A percentile compares a stretch with the other conserved stretches of the same genome.
These are phyloP conservation scores for Gillenia trifoliata DNA, from an alignment of 306 rosid genomes.

Conservation along the genomic window DNA sequence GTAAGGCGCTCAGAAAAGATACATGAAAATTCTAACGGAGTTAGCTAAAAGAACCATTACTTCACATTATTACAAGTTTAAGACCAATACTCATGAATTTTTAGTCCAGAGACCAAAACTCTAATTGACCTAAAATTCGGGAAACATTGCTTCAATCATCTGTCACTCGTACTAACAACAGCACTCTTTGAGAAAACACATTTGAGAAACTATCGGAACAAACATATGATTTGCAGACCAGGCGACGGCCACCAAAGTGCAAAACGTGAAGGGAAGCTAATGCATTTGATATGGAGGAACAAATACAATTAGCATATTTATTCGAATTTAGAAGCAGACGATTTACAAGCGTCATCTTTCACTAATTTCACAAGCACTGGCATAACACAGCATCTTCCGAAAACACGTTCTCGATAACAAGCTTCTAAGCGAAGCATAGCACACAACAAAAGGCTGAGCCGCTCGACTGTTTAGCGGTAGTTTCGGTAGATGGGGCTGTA, in stretches of 20 bases:
- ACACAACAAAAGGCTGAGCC: background rate
- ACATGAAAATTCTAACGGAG: too few relatives aligned
- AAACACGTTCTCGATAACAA: background rate
- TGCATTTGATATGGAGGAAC: background rate
- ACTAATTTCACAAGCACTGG: background rate
- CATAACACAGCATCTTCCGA: background rate
- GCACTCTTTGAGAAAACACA: background rate
- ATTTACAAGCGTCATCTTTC: background rate
- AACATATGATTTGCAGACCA: background rate
- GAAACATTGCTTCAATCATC: too few relatives aligned
- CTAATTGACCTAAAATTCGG: too few relatives aligned
- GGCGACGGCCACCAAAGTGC: background rate
- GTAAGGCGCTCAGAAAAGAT: too few relatives aligned
- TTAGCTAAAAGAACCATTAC: too few relatives aligned
- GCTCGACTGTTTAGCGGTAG: constrained; percentile 42
- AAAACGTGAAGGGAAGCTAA: too few relatives aligned
- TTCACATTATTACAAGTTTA: too few relatives aligned
- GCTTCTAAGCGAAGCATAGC: background rate
- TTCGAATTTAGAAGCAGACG: background rate
- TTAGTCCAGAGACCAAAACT: too few relatives aligned
- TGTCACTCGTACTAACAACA: background rate
- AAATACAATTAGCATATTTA: background rate
- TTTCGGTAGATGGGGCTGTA: constrained; percentile 65
- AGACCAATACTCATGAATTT: too few relatives aligned
- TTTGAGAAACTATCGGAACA: background rate